Evolutionary conservation across 2,329 filamentous ascomycete genomes (phyloP).

Genomic region (Penicillium sp.): DNA sequence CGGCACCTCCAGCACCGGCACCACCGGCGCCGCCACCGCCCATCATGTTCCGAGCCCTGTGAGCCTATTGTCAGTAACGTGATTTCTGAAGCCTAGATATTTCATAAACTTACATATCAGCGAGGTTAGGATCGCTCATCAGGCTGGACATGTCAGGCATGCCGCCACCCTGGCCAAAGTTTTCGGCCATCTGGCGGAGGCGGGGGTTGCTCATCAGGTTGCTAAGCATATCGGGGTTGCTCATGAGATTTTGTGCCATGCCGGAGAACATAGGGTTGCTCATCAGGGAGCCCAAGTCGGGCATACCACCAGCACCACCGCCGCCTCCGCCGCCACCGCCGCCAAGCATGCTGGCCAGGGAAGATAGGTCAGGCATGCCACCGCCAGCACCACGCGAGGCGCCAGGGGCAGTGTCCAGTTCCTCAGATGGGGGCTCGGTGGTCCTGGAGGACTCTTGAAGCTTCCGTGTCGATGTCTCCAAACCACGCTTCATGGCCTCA

Average conservation of each 20-base stretch:
- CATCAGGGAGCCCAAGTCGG: constrained; percentile 84
- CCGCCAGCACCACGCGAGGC: constrained; percentile 48
- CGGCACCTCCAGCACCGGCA: background rate
- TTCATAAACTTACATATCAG: constrained; percentile 75
- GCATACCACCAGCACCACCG: constrained; percentile 68
- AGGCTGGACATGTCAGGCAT: constrained; percentile 83
- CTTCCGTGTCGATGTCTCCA: constrained; percentile 84
- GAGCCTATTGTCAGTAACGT: constrained; percentile 6
- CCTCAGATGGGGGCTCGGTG: constrained; percentile 49
- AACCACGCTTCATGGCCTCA: constrained; percentile 96
- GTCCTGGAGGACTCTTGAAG: constrained; percentile 73
- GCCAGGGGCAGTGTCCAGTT: constrained; percentile 50
- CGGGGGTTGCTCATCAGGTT: constrained; percentile 94
- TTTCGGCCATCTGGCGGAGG: constrained; percentile 80
- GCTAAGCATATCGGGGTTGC: constrained; percentile 86
- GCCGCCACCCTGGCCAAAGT: constrained; percentile 70
- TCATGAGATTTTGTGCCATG: constrained; percentile 98
- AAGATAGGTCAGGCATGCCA: constrained; percentile 69
- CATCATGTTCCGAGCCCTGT: constrained; percentile 67
- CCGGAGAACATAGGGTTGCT: constrained; percentile 96
- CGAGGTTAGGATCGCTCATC: constrained; percentile 90
- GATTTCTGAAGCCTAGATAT: background rate
- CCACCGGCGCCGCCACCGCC: constrained; percentile 44
- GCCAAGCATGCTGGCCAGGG: constrained; percentile 70
- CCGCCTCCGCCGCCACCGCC: constrained; percentile 57